Evolutionary conservation across 2,329 filamentous ascomycete genomes (phyloP), one percentile per base, ranked within the genome.

Genomic region (Paecilomyces fulvus): DNA sequence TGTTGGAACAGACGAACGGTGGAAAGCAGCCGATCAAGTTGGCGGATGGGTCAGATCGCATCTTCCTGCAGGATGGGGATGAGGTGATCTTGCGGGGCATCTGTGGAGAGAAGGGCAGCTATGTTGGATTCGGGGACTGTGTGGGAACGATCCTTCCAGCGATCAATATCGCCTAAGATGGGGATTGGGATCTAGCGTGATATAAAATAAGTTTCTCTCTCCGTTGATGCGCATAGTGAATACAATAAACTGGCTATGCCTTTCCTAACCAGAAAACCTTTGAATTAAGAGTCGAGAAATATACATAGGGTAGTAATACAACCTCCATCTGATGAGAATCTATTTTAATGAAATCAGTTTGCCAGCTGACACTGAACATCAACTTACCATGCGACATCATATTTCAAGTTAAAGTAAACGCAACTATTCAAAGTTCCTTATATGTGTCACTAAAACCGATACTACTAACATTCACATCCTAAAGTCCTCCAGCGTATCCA

Each of bases 71-170:
- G 64, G 88, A 92, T 63, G 88, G 88, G 0, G 89, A 94, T 66
- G 83, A 83, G 2, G 69, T 91, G 11, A 79, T 80, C 1, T 78
- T 92, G 43, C 79, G 80, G 0, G 89, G 89, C 1, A 79, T 81
- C 7, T 86, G 83, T 64, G 87, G 86, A 3, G 79, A 83, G 55
- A 82, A 86, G 30, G 83, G 84, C 2, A 79, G 75, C n/a, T 76
- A 86, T 54, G 85, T 94, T 25, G 89, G 89, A 0, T 92, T 92
- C 70, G 89, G 89, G 1, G 83, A 90, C 60, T 89, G 87, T 61
- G 75, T 77, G 20, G 88, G 87, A 12, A 82, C 70, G 37, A 86
- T 92, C 57, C 60, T 80, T 56, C 78, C 79, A 20, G 75, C 79
- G 6, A 58, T 67, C 28, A 60, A 68, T 7, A 49, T 52, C 11